phyloP scores from a whole-genome alignment of 345 rosid genomes.

The Abelmoschus esculentus region DNA sequence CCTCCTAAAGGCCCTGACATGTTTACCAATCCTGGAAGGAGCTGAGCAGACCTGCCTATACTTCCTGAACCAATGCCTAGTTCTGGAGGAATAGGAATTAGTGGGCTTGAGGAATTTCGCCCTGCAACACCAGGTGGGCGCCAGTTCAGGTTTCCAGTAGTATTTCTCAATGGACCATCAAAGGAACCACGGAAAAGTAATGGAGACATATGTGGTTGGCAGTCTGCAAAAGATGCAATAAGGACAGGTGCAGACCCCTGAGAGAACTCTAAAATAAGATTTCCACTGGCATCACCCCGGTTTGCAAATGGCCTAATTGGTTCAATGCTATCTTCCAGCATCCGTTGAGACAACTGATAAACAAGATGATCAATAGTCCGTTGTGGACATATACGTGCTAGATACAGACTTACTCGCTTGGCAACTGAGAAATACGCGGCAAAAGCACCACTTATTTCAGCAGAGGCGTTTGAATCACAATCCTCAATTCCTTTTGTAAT shows the following conservation, averaged over 20 bases:
- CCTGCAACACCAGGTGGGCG: slow-evolving; percentile 81
- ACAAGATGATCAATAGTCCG: slow-evolving; percentile 95
- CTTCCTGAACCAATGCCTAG: slow-evolving; percentile 66
- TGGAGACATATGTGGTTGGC: slow-evolving; percentile 96
- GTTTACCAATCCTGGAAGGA: slow-evolving; percentile 77
- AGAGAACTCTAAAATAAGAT: slow-evolving; percentile 82
- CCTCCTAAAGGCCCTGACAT: slow-evolving; percentile 98
- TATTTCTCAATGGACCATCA: slow-evolving; percentile 86
- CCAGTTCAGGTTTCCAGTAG: slow-evolving; percentile 96
- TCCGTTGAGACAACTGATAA: slow-evolving; percentile 85
- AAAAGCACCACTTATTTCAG: slow-evolving; percentile 98
- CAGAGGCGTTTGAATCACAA: slow-evolving; percentile 97
- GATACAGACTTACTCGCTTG: slow-evolving; percentile 90
- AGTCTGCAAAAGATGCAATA: slow-evolving; percentile 59
- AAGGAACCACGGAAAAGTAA: slow-evolving; percentile 92
- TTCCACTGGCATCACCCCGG: slow-evolving; percentile 62
- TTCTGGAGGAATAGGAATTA: slow-evolving; percentile 92
- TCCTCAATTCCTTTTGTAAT: slow-evolving; percentile 97
- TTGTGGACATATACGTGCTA: slow-evolving; percentile 95
- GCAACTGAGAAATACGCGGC: slow-evolving; percentile 99
- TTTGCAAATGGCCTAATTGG: slow-evolving; percentile 47
- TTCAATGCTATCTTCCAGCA: slow-evolving; percentile 90
- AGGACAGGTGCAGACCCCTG: slow-evolving; percentile 85
- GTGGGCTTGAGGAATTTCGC: slow-evolving; percentile 85
- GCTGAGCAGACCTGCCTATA: slow-evolving; percentile 90